Percentiles rank a stretch among this genome's conserved stretches.
These are phyloP conservation scores for Picochlorum costavermella DNA, from an alignment of 139 green algal species.

Conservation along the genomic window DNA sequence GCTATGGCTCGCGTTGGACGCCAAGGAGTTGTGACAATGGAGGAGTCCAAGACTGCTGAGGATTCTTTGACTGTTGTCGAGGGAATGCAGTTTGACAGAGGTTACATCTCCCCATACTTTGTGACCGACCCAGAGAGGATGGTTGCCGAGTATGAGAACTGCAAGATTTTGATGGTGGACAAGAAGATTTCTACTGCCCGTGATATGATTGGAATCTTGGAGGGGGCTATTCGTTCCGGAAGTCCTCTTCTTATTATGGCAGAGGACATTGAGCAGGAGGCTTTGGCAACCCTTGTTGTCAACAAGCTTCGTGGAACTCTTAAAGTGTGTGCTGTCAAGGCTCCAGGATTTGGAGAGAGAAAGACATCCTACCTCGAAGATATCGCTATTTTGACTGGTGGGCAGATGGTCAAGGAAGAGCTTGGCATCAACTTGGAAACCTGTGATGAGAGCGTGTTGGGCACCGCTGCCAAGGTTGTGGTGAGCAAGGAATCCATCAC, in stretches of 20 bases:
- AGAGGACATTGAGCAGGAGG: conserved; percentile 99
- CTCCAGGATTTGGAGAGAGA: conserved; percentile 97
- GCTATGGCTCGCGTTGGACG: conserved; percentile 90
- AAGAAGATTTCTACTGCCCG: conserved; percentile 97
- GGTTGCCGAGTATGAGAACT: conserved; percentile 82
- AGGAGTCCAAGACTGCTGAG: conserved; percentile 93
- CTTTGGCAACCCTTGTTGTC: conserved; percentile 96
- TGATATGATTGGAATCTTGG: conserved; percentile 92
- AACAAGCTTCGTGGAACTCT: conserved; percentile 98
- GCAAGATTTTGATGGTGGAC: conserved; percentile 94
- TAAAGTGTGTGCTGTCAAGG: conserved; percentile 90
- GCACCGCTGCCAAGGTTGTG: conserved; percentile 79
- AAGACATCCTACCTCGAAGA: conserved; percentile 98
- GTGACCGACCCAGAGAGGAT: conserved; percentile 99
- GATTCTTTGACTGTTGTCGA: conserved; percentile 96
- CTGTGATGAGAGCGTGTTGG: conserved; percentile 58
- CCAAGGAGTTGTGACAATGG: conserved; percentile 95
- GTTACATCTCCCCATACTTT: conserved; percentile 99
- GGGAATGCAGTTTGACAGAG: conserved; percentile 99
- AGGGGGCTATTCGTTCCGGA: conserved; percentile 81
- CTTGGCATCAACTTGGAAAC: conserved; percentile 91
- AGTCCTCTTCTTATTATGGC: conserved; percentile 98
- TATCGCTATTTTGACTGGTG: conserved; percentile 96
- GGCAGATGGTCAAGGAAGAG: conserved; percentile 92
- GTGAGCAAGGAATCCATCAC: conserved; percentile 89